Percentiles rank a stretch among this genome's conserved stretches.
Evolutionary conservation across 345 rosid species (phyloP).

Genomic region (Camelina laxa): DNA sequence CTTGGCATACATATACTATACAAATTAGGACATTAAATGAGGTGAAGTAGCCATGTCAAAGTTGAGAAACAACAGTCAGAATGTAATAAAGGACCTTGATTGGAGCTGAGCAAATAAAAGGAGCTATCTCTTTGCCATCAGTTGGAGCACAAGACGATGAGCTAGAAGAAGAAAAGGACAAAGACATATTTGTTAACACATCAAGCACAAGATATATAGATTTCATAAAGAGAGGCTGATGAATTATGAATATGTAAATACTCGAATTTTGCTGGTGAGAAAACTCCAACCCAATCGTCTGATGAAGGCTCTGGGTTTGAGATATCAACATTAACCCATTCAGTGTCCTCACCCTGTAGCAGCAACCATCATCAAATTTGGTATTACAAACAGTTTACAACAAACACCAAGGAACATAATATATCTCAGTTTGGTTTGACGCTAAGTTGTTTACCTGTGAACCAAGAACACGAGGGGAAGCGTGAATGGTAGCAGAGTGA

Average conservation of each 20-base stretch:
- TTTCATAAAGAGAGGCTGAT: not conserved
- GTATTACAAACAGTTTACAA: not conserved
- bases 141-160: conserved; percentile 58
- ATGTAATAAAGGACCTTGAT: conserved; percentile 55
- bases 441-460: conserved; percentile 6
- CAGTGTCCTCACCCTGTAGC: conserved; percentile 74
- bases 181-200: not conserved
- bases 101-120: conserved; percentile 77
- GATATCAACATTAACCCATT: conserved; percentile 60
- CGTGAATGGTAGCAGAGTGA: conserved; percentile 49
- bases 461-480: conserved; percentile 62
- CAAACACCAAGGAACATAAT: not conserved
- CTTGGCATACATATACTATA: conserved; percentile 72
- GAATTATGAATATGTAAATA: conserved; percentile 37
- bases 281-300: conserved; percentile 83
- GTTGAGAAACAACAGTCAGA: not conserved
- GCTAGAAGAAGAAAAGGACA: conserved; percentile 44
- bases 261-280: conserved; percentile 78
- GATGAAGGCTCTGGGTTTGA: conserved; percentile 49
- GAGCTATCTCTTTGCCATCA: conserved; percentile 53
- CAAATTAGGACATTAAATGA: conserved; percentile 5
- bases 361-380: not conserved
- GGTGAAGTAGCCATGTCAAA: not conserved
- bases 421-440: not conserved
- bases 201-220: not conserved